These are phyloP conservation scores for Apiotrichum veenhuisii DNA, from an alignment of 1,284 basidiomycete species.

Conservation along the genomic window DNA sequence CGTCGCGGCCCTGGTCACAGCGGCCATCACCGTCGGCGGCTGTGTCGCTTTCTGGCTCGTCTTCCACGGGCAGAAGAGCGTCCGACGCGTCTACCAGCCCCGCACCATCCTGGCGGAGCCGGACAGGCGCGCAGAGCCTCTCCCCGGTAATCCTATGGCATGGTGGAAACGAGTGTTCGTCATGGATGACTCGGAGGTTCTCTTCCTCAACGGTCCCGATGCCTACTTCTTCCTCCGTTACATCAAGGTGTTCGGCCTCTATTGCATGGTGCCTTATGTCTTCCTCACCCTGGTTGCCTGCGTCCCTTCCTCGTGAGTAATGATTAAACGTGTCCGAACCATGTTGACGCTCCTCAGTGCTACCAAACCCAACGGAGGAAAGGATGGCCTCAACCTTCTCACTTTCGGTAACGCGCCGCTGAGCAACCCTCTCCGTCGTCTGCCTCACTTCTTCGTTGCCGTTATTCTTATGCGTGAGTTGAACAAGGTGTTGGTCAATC, in stretches of 20 bases:
- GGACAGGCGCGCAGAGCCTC: slow-evolving; percentile 23
- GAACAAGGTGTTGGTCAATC: too few relatives aligned
- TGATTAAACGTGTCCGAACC: background rate
- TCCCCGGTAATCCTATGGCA: slow-evolving; percentile 28
- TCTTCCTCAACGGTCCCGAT: slow-evolving; percentile 76
- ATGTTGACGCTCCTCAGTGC: slow-evolving; percentile 2
- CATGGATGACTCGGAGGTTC: slow-evolving; percentile 37
- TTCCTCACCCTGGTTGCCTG: slow-evolving; percentile 53
- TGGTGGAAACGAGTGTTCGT: slow-evolving; percentile 43
- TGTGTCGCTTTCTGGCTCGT: slow-evolving; percentile 36
- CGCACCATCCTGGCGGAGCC: slow-evolving; percentile 39
- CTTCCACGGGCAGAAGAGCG: slow-evolving; percentile 31
- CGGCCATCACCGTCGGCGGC: slow-evolving; percentile 39
- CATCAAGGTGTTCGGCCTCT: slow-evolving; percentile 52
- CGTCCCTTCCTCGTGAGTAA: slow-evolving; percentile 41
- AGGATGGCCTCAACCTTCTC: slow-evolving; percentile 67
- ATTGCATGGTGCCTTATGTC: slow-evolving; percentile 76
- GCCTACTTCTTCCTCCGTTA: slow-evolving; percentile 90
- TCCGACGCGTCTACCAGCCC: slow-evolving; percentile 42
- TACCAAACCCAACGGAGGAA: slow-evolving; percentile 45
- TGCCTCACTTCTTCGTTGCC: slow-evolving; percentile 69
- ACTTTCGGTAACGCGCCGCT: slow-evolving; percentile 72
- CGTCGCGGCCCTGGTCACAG: slow-evolving; percentile 45
- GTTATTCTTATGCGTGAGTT: slow-evolving; percentile 71
- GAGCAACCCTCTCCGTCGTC: slow-evolving; percentile 58